Conservation (phyloP, 352 stramenopile species). For the Pythium guiyangense region DNA sequence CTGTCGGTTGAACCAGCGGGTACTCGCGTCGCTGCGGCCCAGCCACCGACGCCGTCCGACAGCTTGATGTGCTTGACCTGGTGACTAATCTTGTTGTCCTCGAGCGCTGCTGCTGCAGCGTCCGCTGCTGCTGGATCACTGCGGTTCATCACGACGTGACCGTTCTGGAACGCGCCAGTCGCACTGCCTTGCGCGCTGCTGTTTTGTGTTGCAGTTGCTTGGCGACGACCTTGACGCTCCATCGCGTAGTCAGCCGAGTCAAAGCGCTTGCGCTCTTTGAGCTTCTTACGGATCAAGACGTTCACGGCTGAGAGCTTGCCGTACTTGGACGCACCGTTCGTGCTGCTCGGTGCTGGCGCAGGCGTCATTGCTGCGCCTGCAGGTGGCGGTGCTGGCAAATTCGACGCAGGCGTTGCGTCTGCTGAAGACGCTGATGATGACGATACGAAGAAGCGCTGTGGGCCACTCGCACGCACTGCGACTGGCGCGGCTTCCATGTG, state of each 20-base stretch:
- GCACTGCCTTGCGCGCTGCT: constrained; percentile 18
- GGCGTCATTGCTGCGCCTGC: neutral
- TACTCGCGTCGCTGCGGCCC: constrained; percentile 11
- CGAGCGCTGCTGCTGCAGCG: neutral
- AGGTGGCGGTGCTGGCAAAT: neutral
- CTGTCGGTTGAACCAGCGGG: neutral
- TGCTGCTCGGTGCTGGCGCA: constrained; percentile 3
- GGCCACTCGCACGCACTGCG: neutral
- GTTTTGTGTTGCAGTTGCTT: constrained; percentile 1
- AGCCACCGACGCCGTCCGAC: constrained; percentile 31
- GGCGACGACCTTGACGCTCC: constrained; percentile 38
- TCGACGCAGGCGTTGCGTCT: no score
- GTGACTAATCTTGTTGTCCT: constrained; percentile 32
- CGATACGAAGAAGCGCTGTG: constrained; percentile 4
- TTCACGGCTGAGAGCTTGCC: constrained; percentile 64
- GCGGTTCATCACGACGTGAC: constrained; percentile 15
- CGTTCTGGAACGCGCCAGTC: constrained; percentile 10
- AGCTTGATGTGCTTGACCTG: constrained; percentile 81
- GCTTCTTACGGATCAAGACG: constrained; percentile 71
- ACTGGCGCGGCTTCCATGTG: constrained; percentile 16
- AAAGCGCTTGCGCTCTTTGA: constrained; percentile 81
- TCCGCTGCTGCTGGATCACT: no score
- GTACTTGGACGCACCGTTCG: constrained; percentile 30
- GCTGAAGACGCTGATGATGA: neutral
- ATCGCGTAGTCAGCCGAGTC: constrained; percentile 80